These are phyloP conservation scores for Austropuccinia psidii DNA, from an alignment of 1,284 basidiomycete species.

Conservation along the genomic window DNA sequence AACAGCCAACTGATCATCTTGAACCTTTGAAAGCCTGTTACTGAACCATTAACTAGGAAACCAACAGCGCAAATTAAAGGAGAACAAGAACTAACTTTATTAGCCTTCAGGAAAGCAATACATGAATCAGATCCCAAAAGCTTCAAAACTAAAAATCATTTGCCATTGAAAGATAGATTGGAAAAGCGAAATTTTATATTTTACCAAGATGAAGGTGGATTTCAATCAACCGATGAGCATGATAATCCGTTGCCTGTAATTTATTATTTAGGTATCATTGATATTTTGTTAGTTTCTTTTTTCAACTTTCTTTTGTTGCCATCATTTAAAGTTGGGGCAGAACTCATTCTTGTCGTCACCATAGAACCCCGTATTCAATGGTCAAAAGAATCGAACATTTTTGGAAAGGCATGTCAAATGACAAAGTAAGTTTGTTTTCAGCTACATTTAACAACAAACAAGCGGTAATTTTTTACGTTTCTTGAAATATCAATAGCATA, in stretches of 20 bases:
- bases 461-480: too few species aligned
- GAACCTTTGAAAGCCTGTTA: background rate
- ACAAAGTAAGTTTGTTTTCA: slow-evolving; percentile 59
- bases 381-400: slow-evolving; percentile 78
- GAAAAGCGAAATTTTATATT: slow-evolving; percentile 82
- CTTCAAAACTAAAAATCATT: slow-evolving; percentile 58
- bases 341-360: background rate
- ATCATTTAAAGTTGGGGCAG: background rate
- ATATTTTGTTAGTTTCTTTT: slow-evolving; percentile 44
- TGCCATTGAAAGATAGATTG: slow-evolving; percentile 60
- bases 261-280: slow-evolving; percentile 61
- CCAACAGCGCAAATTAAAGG: slow-evolving; percentile 57
- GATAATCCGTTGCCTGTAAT: slow-evolving; percentile 69
- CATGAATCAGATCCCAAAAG: slow-evolving; percentile 71
- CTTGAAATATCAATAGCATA: slow-evolving; percentile 58
- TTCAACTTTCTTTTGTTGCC: background rate
- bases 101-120: slow-evolving; percentile 75
- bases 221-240: slow-evolving; percentile 76
- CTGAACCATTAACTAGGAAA: background rate
- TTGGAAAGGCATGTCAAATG: slow-evolving; percentile 82
- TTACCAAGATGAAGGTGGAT: slow-evolving; percentile 92
- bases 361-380: slow-evolving; percentile 37
- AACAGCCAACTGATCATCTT: slow-evolving; percentile 33
- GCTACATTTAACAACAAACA: too few species aligned
- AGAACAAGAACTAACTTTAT: slow-evolving; percentile 62